A percentile compares a stretch with the other conserved stretches of the same genome.
Evolutionary conservation across 1,284 basidiomycete species (phyloP).

Genomic region (Grifola frondosa): DNA sequence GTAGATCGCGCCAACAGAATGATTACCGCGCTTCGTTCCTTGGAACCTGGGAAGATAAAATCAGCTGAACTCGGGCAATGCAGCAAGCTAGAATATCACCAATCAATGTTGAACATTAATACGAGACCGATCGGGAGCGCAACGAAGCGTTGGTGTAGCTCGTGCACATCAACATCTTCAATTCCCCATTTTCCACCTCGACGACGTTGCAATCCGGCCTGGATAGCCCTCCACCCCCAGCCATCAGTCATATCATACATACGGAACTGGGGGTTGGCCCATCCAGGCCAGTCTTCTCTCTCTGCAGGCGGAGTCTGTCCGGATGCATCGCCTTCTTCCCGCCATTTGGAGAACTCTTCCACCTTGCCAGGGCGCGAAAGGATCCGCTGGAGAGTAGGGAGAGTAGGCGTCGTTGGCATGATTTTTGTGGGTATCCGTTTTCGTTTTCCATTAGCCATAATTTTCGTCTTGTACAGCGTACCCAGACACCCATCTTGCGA

Average conservation of each 20-base stretch:
- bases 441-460: not conserved
- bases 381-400: conserved; percentile 4
- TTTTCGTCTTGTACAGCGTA: conserved; percentile 1
- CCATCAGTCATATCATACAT: conserved; percentile 20
- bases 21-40: conserved; percentile 4
- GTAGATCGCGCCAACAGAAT: conserved; percentile 22
- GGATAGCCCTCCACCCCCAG: conserved; percentile 19
- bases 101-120: conserved; percentile 21
- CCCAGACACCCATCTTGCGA: not conserved
- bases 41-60: conserved; percentile 11
- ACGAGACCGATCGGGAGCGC: conserved; percentile 20
- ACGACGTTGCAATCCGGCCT: conserved; percentile 14
- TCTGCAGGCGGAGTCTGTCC: conserved; percentile 3
- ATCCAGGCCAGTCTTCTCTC: not conserved
- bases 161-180: conserved; percentile 18
- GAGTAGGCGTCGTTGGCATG: conserved; percentile 2
- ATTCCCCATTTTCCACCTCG: conserved; percentile 7
- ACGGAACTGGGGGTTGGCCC: not conserved
- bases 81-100: too few relatives aligned
- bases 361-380: conserved; percentile 14
- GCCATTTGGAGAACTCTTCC: conserved; percentile 11
- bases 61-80: not conserved
- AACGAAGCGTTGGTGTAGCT: conserved; percentile 22
- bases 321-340: conserved; percentile 6
- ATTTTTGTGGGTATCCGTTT: conserved; percentile 14